A percentile compares a stretch with the other conserved stretches of the same genome.
Conservation (phyloP, 495 filamentous ascomycete genomes). For the Penicillium subrubescens region DNA sequence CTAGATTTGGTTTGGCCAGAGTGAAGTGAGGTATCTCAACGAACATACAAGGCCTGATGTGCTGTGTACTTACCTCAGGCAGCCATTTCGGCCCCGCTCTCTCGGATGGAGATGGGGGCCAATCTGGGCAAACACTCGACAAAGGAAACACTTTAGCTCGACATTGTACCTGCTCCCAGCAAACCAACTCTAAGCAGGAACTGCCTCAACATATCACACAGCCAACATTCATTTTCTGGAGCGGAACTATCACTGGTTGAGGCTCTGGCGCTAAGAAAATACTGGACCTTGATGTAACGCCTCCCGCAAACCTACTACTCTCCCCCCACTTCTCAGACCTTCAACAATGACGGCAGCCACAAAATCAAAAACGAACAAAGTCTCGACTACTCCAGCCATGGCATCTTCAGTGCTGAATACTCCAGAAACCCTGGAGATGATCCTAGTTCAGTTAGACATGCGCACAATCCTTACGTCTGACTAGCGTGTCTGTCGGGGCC, state of each 20-base stretch:
- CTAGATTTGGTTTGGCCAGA: neutral
- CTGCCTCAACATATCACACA: neutral
- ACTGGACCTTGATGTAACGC: neutral
- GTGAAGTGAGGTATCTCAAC: neutral
- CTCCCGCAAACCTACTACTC: neutral
- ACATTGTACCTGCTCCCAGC: no score
- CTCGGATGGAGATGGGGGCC: neutral
- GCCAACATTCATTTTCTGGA: neutral
- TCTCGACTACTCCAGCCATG: neutral
- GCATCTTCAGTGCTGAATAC: slow-evolving; percentile 3
- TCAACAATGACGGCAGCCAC: neutral
- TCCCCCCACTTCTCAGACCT: neutral
- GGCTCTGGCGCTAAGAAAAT: neutral
- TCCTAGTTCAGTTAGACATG: slow-evolving; percentile 12
- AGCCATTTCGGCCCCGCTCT: neutral
- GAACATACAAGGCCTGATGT: neutral
- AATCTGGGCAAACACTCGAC: no score
- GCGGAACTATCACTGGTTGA: neutral
- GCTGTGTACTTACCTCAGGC: neutral
- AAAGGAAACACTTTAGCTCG: no score
- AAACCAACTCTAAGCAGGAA: no score
- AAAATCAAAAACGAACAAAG: neutral
- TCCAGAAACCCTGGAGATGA: slow-evolving; percentile 17
- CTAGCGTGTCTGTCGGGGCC: slow-evolving; percentile 13
- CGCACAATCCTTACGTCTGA: slow-evolving; percentile 16